Evolutionary conservation across 2,329 filamentous ascomycete genomes (phyloP).

Genomic region (Epichloe sibirici): DNA sequence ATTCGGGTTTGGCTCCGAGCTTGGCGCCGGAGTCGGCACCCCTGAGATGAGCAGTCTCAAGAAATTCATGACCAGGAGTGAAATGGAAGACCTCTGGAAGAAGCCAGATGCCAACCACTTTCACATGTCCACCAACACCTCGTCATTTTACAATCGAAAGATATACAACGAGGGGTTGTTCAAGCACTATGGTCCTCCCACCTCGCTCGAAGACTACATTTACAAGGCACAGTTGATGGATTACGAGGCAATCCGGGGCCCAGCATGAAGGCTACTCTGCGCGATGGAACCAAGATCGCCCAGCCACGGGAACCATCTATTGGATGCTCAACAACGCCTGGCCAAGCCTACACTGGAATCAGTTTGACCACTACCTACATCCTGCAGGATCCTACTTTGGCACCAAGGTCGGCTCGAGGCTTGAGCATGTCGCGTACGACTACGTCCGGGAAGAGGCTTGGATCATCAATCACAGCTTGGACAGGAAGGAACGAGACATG

Average conservation of each 20-base stretch:
- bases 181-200: constrained; percentile 37
- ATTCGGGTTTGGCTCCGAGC: constrained; percentile 52
- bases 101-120: constrained; percentile 38
- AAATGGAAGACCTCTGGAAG: constrained; percentile 45
- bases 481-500: constrained; percentile 22
- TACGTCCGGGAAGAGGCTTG: constrained; percentile 34
- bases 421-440: constrained; percentile 44
- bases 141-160: constrained; percentile 40
- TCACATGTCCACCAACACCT: constrained; percentile 46
- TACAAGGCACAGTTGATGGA: constrained; percentile 49
- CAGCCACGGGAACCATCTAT: constrained; percentile 50
- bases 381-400: constrained; percentile 48
- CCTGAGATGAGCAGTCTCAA: constrained; percentile 42
- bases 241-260: constrained; percentile 49
- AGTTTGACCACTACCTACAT: constrained; percentile 51
- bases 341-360: constrained; percentile 52
- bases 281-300: constrained; percentile 35
- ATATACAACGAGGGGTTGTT: constrained; percentile 47
- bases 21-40: constrained; percentile 49
- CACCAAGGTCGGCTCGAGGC: constrained; percentile 35
- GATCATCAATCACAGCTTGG: constrained; percentile 41
- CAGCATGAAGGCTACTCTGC: constrained; percentile 45
- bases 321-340: constrained; percentile 58
- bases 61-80: constrained; percentile 37
- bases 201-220: constrained; percentile 43